Evolutionary conservation across 345 rosid species (phyloP).

Genomic region (Eucalyptus polybractea): DNA sequence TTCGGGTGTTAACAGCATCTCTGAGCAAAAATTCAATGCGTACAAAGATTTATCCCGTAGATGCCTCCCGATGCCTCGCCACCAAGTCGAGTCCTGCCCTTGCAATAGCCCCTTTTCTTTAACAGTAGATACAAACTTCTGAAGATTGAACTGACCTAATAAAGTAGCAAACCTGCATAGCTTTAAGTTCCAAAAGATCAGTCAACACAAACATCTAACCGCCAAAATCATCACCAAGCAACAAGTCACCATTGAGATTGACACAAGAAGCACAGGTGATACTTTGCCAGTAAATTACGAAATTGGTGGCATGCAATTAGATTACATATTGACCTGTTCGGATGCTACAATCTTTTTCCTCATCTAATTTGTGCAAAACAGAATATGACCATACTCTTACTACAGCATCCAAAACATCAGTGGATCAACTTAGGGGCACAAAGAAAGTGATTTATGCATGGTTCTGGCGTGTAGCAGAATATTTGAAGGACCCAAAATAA

Average conservation of each 20-base stretch:
- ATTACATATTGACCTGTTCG: neutral
- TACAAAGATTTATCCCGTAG: conserved; percentile 62
- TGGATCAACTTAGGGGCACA: neutral
- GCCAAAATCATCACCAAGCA: neutral
- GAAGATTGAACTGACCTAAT: conserved; percentile 72
- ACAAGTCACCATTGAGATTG: neutral
- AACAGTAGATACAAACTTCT: conserved; percentile 45
- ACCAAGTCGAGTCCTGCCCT: conserved; percentile 15
- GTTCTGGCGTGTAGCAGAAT: neutral
- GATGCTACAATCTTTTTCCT: neutral
- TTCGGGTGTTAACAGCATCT: conserved; percentile 51
- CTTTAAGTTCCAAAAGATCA: neutral
- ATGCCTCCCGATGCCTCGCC: conserved; percentile 6
- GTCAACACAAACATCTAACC: neutral
- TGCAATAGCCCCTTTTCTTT: conserved; percentile 7
- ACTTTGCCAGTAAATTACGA: neutral
- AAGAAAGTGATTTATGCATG: neutral
- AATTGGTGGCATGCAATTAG: neutral
- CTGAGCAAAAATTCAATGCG: conserved; percentile 63
- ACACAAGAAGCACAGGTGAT: neutral
- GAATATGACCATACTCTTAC: neutral
- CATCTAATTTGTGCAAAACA: neutral
- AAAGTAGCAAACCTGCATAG: conserved; percentile 49
- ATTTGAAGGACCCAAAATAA: neutral
- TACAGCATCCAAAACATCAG: neutral